A percentile compares a stretch with the other conserved stretches of the same genome.
phyloP scores from a whole-genome alignment of 306 rosid species.

The Cucurbita moschata region DNA sequence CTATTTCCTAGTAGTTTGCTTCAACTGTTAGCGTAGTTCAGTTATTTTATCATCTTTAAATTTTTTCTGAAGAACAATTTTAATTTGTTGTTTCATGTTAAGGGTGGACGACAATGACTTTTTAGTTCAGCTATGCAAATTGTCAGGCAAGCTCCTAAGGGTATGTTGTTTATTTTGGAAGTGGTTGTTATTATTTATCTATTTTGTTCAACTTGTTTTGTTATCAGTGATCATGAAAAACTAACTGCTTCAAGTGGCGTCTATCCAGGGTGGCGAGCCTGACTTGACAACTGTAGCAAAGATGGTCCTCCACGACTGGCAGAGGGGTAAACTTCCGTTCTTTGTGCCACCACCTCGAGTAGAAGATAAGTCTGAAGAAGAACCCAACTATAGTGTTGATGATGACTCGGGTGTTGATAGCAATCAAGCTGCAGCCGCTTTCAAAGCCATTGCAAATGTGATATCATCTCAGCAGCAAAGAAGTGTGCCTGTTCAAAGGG shows the following conservation, averaged over 20 bases:
- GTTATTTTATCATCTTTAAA: neutral
- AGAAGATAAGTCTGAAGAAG: constrained; percentile 30
- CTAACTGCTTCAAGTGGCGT: neutral
- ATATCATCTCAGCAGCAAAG: constrained; percentile 67
- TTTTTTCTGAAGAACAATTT: neutral
- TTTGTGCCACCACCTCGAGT: constrained; percentile 62
- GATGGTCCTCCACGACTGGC: constrained; percentile 96
- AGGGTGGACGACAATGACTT: constrained; percentile 84
- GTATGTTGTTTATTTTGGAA: constrained; percentile 20
- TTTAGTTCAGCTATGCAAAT: constrained; percentile 67
- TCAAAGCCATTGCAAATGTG: constrained; percentile 64
- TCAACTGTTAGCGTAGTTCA: neutral
- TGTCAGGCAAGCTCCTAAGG: constrained; percentile 66
- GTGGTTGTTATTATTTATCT: neutral
- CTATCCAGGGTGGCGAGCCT: constrained; percentile 75
- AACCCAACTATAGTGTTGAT: constrained; percentile 28
- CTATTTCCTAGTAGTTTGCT: neutral
- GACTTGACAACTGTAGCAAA: constrained; percentile 82
- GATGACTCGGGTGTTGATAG: constrained; percentile 24
- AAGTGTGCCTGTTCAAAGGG: constrained; percentile 60
- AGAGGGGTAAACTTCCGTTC: constrained; percentile 88
- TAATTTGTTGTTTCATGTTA: constrained; percentile 16
- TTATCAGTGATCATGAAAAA: no score
- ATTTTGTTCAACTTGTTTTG: neutral
- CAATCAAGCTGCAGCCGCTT: constrained; percentile 56